A percentile compares a stretch with the other conserved stretches of the same genome.
Conservation (phyloP, 2,329 filamentous ascomycete genomes). For the Fusarium humuli region DNA sequence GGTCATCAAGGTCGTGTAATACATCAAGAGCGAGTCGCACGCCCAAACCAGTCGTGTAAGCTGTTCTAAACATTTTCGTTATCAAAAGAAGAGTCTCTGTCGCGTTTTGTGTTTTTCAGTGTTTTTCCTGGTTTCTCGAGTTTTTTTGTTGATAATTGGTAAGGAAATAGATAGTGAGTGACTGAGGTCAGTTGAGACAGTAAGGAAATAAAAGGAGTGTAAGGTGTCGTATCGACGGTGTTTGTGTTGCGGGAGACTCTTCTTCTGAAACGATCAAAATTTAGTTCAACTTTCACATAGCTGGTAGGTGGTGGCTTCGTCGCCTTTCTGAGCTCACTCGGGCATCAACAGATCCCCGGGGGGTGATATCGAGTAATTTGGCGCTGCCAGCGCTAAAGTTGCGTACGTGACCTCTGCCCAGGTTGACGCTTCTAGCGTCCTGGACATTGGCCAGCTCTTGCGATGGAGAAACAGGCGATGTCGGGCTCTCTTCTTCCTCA, state of each 20-base stretch:
- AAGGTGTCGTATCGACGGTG: slow-evolving; percentile 22
- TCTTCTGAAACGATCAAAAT: slow-evolving; percentile 33
- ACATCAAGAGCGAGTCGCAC: slow-evolving; percentile 36
- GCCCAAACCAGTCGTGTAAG: slow-evolving; percentile 4
- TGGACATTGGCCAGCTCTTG: slow-evolving; percentile 59
- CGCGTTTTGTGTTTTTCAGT: slow-evolving; percentile 37
- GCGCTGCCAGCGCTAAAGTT: slow-evolving; percentile 84
- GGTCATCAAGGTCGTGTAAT: slow-evolving; percentile 45
- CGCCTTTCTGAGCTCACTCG: slow-evolving; percentile 53
- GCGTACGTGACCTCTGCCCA: slow-evolving; percentile 72
- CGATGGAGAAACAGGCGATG: slow-evolving; percentile 46
- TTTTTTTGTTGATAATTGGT: slow-evolving; percentile 23
- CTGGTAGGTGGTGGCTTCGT: slow-evolving; percentile 38
- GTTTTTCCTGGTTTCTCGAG: slow-evolving; percentile 32
- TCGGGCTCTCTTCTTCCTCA: slow-evolving; percentile 49
- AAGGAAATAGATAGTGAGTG: slow-evolving; percentile 52
- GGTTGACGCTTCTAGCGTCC: slow-evolving; percentile 77
- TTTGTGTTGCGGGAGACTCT: slow-evolving; percentile 35
- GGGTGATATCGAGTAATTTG: slow-evolving; percentile 75
- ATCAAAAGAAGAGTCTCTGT: slow-evolving; percentile 40
- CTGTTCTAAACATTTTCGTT: slow-evolving; percentile 6
- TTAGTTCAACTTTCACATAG: slow-evolving; percentile 36
- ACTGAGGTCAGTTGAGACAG: slow-evolving; percentile 47
- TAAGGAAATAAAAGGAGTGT: slow-evolving; percentile 44
- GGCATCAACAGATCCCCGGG: slow-evolving; percentile 65